These are phyloP conservation scores for Penicillium salamii DNA, from an alignment of 495 filamentous ascomycete species.

Conservation along the genomic window DNA sequence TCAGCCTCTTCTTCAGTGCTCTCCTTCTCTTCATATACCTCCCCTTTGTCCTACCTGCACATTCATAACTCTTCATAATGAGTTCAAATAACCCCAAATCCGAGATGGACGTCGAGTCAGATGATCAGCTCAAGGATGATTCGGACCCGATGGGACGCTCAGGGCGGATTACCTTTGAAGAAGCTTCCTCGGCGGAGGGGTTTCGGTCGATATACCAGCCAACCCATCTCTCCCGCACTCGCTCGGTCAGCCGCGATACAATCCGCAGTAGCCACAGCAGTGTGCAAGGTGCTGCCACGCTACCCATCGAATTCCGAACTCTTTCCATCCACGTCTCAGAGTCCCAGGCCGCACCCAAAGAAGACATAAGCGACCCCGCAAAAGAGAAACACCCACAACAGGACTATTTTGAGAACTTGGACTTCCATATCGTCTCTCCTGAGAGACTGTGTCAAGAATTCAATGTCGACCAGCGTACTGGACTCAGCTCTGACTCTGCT, in stretches of 20 bases:
- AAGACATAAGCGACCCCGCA: constrained; percentile 8
- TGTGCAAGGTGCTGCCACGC: constrained; percentile 14
- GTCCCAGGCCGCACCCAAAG: constrained; percentile 31
- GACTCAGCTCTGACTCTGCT: constrained; percentile 29
- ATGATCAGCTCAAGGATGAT: constrained; percentile 11
- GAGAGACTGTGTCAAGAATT: constrained; percentile 32
- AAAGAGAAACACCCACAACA: constrained; percentile 30
- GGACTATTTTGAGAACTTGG: constrained; percentile 41
- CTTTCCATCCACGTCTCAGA: constrained; percentile 46
- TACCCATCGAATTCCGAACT: constrained; percentile 47
- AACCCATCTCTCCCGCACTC: constrained; percentile 14
- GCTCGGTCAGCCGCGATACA: constrained; percentile 24
- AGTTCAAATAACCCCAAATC: constrained; percentile 5
- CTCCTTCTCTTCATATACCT: not conserved
- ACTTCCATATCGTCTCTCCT: constrained; percentile 35
- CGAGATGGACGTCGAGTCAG: constrained; percentile 21
- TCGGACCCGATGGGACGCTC: constrained; percentile 12
- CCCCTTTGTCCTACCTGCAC: not conserved
- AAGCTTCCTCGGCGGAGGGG: constrained; percentile 13
- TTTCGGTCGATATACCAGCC: constrained; percentile 23
- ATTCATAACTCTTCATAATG: not conserved
- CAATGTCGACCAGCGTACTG: constrained; percentile 28
- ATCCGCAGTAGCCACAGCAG: constrained; percentile 16
- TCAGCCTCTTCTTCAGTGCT: constrained; percentile 2
- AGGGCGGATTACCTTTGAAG: constrained; percentile 23